These are phyloP conservation scores for Sporopachydermia lactativora DNA, from an alignment of 805 yeast species.

Conservation along the genomic window DNA sequence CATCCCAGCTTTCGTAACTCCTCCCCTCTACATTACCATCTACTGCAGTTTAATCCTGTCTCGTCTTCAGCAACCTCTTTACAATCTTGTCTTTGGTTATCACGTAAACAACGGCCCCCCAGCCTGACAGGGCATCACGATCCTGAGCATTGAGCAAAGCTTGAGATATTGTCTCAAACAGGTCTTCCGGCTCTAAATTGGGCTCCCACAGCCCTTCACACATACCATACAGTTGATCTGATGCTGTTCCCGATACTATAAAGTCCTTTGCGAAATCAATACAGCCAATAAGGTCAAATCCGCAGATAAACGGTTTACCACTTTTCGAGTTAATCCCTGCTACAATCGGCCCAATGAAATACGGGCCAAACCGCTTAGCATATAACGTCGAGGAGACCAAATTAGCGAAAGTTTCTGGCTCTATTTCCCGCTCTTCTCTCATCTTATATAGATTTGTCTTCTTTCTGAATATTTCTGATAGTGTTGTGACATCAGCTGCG, in stretches of 20 bases:
- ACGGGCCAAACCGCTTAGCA: conserved; percentile 89
- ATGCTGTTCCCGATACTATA: conserved; percentile 89
- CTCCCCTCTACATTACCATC: too few species aligned
- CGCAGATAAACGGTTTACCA: conserved; percentile 80
- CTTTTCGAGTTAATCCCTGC: conserved; percentile 86
- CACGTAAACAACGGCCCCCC: conserved; percentile 95
- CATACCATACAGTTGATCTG: conserved; percentile 97
- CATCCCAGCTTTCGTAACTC: too few species aligned
- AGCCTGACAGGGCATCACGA: conserved; percentile 94
- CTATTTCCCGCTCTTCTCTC: conserved; percentile 82
- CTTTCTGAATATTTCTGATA: conserved; percentile 66
- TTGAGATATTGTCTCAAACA: conserved; percentile 91
- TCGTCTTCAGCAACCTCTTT: conserved; percentile 77
- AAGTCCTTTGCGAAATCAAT: conserved; percentile 91
- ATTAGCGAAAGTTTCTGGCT: conserved; percentile 89
- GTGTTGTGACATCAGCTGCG: conserved; percentile 86
- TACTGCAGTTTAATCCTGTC: conserved; percentile 74
- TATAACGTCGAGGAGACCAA: conserved; percentile 82
- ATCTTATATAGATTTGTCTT: conserved; percentile 82
- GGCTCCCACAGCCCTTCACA: conserved; percentile 96
- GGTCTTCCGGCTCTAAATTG: conserved; percentile 81
- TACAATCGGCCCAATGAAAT: conserved; percentile 91
- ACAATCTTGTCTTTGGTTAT: conserved; percentile 85
- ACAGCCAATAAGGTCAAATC: conserved; percentile 93
- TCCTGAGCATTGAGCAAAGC: conserved; percentile 89